phyloP scores from a whole-genome alignment of 768 basidiomycete genomes.

The Auricularia sp. region DNA sequence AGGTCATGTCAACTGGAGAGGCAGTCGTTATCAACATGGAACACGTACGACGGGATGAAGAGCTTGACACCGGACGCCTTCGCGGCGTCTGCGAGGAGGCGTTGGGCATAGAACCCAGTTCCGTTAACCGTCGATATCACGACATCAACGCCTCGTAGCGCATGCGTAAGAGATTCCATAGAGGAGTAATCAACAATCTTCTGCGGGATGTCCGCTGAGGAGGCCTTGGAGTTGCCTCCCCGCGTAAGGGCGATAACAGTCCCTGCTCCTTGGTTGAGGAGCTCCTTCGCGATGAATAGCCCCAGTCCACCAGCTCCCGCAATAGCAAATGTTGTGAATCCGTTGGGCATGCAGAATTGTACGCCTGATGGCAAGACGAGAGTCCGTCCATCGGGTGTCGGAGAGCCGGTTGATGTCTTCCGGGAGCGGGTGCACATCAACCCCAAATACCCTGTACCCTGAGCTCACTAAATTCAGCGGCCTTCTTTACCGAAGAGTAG shows the following conservation, averaged over 20 bases:
- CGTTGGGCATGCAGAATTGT: too few relatives aligned
- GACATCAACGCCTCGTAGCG: background rate
- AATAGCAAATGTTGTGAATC: background rate
- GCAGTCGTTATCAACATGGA: too few relatives aligned
- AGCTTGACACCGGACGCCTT: constrained; percentile 21
- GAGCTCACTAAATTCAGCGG: too few relatives aligned
- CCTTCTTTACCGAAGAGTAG: too few relatives aligned
- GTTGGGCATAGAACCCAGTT: constrained; percentile 7
- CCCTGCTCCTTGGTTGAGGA: background rate
- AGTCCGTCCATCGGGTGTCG: too few relatives aligned
- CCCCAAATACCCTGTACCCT: too few relatives aligned
- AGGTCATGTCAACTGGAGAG: too few relatives aligned
- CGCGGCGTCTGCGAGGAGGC: constrained; percentile 11
- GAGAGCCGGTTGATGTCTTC: too few relatives aligned
- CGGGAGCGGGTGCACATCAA: too few relatives aligned
- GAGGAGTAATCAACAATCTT: background rate
- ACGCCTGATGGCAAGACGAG: too few relatives aligned
- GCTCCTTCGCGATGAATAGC: constrained; percentile 3
- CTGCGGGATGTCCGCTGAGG: background rate
- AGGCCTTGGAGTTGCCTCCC: background rate
- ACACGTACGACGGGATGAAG: constrained; percentile 18
- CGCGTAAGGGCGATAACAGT: background rate
- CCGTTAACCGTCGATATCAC: background rate
- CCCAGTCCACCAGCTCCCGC: constrained; percentile 8
- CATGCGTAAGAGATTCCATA: background rate